Evolutionary conservation across 1,139 yeast genomes (phyloP).

Genomic region (Blastobotrys proliferans): DNA sequence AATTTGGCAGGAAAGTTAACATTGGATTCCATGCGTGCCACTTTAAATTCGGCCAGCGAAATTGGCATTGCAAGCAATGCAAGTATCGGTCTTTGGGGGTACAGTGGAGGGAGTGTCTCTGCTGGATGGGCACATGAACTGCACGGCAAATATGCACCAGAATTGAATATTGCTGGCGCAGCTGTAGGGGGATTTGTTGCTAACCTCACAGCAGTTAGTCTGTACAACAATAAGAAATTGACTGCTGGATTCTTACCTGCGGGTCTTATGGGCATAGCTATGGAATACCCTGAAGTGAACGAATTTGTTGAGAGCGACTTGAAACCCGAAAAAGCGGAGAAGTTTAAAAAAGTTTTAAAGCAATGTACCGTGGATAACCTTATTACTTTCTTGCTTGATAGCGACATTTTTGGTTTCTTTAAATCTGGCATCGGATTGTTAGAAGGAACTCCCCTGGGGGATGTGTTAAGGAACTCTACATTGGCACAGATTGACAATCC

Average conservation of each 20-base stretch:
- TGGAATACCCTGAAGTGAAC: constrained; percentile 28
- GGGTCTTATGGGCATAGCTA: constrained; percentile 29
- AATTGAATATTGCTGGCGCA: constrained; percentile 26
- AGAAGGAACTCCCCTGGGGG: constrained; percentile 12
- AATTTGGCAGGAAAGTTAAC: constrained; percentile 27
- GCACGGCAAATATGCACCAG: constrained; percentile 30
- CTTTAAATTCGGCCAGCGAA: constrained; percentile 11
- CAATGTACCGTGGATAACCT: constrained; percentile 20
- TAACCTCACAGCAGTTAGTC: constrained; percentile 21
- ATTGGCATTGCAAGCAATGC: constrained; percentile 19
- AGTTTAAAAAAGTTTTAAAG: constrained; percentile 16
- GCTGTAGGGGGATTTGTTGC: constrained; percentile 29
- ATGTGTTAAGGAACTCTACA: constrained; percentile 18
- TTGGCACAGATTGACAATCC: constrained; percentile 19
- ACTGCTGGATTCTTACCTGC: constrained; percentile 30
- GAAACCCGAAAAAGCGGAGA: constrained; percentile 14
- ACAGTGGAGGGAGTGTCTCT: constrained; percentile 32
- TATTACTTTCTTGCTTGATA: constrained; percentile 17
- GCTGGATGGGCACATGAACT: constrained; percentile 34
- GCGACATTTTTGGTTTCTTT: constrained; percentile 23
- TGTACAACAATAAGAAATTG: constrained; percentile 19
- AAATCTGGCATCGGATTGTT: constrained; percentile 20
- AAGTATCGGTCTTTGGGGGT: constrained; percentile 27
- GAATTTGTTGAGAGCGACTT: constrained; percentile 14
- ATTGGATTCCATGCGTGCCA: constrained; percentile 29